Evolutionary conservation across 305 asterid genomes (phyloP).

Genomic region (Caryopteris hybrid): DNA sequence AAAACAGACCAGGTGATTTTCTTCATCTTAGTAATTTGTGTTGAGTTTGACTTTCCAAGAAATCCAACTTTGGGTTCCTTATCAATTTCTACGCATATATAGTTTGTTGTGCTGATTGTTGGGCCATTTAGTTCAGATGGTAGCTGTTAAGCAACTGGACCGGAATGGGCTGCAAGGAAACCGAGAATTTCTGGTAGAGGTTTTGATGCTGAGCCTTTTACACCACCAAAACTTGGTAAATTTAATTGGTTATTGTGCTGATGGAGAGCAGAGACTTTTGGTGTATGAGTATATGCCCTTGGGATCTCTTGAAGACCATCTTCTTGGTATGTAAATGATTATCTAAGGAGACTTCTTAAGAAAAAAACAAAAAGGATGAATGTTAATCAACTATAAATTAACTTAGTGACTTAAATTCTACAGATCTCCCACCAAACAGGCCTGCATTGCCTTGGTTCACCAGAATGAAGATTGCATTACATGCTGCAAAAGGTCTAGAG

Average conservation of each 20-base stretch:
- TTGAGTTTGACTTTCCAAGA: no score
- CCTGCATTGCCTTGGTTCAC: conserved; percentile 62
- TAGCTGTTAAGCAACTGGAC: conserved; percentile 81
- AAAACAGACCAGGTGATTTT: conserved; percentile 56
- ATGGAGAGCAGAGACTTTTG: conserved; percentile 81
- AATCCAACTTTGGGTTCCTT: no score
- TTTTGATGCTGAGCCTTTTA: conserved; percentile 73
- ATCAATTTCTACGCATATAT: neutral
- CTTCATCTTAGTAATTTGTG: no score
- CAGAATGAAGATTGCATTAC: conserved; percentile 83
- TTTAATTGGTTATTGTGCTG: conserved; percentile 77
- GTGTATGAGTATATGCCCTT: conserved; percentile 74
- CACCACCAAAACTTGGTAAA: conserved; percentile 70
- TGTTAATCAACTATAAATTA: neutral
- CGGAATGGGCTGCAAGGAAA: conserved; percentile 83
- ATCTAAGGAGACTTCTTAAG: neutral
- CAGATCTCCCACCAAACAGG: conserved; percentile 44
- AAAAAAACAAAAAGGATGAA: no score
- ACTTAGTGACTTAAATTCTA: neutral
- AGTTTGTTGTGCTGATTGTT: neutral
- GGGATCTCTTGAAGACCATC: conserved; percentile 84
- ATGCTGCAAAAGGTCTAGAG: conserved; percentile 87
- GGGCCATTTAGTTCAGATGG: conserved; percentile 32
- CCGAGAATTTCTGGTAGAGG: conserved; percentile 83
- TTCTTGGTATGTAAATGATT: conserved; percentile 42